Conservation (phyloP, 768 basidiomycete species). For the Stropharia rugosoannulata region DNA sequence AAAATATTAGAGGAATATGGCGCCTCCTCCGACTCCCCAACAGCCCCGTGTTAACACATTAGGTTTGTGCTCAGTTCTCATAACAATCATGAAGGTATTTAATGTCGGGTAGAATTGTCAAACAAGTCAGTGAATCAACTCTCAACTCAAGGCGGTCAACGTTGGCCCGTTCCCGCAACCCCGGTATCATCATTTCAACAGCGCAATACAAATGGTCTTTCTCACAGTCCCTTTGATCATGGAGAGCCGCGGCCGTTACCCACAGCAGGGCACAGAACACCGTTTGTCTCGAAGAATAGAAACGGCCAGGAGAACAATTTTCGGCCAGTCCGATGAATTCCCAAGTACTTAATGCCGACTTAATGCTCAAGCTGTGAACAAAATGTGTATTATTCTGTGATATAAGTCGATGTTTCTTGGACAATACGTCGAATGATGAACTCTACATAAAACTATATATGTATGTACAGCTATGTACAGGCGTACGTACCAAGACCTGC, state of each 20-base stretch:
- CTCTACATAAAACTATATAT: background rate
- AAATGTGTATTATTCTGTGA: too few species aligned
- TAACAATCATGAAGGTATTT: background rate
- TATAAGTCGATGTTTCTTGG: too few species aligned
- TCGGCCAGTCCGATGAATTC: background rate
- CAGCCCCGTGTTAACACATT: slow-evolving; percentile 27
- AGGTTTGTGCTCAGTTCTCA: background rate
- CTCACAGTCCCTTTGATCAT: background rate
- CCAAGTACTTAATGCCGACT: too few species aligned
- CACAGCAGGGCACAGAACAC: slow-evolving; percentile 44
- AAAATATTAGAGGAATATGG: slow-evolving; percentile 37
- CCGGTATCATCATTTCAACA: slow-evolving; percentile 4
- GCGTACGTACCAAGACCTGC: too few species aligned
- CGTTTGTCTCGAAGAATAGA: slow-evolving; percentile 40
- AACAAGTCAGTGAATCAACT: slow-evolving; percentile 2
- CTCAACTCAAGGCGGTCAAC: slow-evolving; percentile 2
- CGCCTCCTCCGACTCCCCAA: slow-evolving; percentile 53
- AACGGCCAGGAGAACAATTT: slow-evolving; percentile 17
- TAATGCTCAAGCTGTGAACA: too few species aligned
- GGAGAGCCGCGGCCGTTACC: slow-evolving; percentile 7
- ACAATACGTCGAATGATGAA: too few species aligned
- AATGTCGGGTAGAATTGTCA: background rate
- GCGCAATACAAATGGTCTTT: background rate
- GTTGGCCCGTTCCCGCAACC: slow-evolving; percentile 1
- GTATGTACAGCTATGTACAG: background rate